Evolutionary conservation across 176 grass and related monocot genomes (phyloP).

Genomic region (Oryza meyeriana): DNA sequence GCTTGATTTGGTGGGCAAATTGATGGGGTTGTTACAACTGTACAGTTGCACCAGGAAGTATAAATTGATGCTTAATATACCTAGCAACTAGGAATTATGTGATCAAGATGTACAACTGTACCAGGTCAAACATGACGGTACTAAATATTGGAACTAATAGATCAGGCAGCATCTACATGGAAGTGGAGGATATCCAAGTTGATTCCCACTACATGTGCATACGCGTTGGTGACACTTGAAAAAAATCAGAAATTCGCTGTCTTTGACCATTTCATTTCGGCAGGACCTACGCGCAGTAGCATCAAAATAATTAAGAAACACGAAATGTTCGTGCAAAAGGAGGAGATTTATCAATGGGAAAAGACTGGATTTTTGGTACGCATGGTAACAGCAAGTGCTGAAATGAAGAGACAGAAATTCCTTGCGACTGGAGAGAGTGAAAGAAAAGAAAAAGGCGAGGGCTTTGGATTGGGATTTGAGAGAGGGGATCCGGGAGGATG

Average conservation of each 20-base stretch:
- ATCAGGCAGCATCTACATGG: background rate
- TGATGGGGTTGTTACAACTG: background rate
- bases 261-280: conserved; percentile 24
- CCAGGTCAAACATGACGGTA: background rate
- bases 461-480: conserved; percentile 13
- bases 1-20: background rate
- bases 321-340: background rate
- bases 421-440: background rate
- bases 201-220: background rate
- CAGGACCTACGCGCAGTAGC: background rate
- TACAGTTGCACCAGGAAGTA: background rate
- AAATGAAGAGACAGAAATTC: background rate
- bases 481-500: conserved; percentile 14
- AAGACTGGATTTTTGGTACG: background rate
- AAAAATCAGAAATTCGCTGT: background rate
- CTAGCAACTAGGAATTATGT: background rate
- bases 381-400: background rate
- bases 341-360: background rate
- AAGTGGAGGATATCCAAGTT: background rate
- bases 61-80: background rate
- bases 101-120: conserved; percentile 26
- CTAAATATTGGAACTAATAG: background rate
- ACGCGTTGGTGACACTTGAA: background rate
- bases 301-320: background rate
- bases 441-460: background rate